These are phyloP conservation scores for Calocybe gangraenosa DNA, from an alignment of 768 basidiomycete genomes.

Conservation along the genomic window DNA sequence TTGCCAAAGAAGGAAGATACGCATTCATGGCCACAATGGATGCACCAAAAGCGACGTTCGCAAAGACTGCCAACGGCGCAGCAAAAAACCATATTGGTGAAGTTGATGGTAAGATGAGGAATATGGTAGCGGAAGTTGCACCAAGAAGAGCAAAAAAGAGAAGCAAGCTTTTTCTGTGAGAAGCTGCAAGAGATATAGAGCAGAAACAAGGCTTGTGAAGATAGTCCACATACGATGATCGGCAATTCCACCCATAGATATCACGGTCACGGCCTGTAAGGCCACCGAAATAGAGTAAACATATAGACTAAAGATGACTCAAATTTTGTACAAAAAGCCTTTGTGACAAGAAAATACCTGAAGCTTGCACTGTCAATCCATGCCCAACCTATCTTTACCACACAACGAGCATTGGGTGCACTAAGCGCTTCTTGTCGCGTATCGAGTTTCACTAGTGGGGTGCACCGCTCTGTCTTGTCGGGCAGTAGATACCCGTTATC, in stretches of 20 bases:
- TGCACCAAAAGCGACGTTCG: slow-evolving; percentile 85
- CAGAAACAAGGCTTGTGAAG: not conserved
- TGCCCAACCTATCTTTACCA: slow-evolving; percentile 73
- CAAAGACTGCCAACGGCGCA: slow-evolving; percentile 65
- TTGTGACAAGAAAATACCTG: slow-evolving; percentile 46
- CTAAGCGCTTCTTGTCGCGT: slow-evolving; percentile 7
- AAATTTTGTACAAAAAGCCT: not conserved
- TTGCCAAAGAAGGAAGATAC: slow-evolving; percentile 75
- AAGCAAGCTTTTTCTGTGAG: slow-evolving; percentile 75
- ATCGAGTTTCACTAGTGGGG: slow-evolving; percentile 18
- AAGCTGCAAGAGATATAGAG: slow-evolving; percentile 29
- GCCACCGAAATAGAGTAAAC: slow-evolving; percentile 85
- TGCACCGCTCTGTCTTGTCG: slow-evolving; percentile 61
- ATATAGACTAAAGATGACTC: slow-evolving; percentile 56
- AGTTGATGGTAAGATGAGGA: slow-evolving; percentile 70
- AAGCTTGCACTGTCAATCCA: slow-evolving; percentile 94
- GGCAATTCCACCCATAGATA: slow-evolving; percentile 90
- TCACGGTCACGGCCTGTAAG: slow-evolving; percentile 89
- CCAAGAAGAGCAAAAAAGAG: slow-evolving; percentile 72
- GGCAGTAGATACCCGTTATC: slow-evolving; percentile 83
- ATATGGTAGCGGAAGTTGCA: slow-evolving; percentile 59
- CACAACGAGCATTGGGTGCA: slow-evolving; percentile 49
- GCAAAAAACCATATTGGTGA: slow-evolving; percentile 67
- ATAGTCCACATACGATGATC: slow-evolving; percentile 66
- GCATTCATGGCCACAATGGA: slow-evolving; percentile 88